Base-by-base conservation (phyloP, 495 filamentous ascomycete species). In the Aspergillus affinis region DNA sequence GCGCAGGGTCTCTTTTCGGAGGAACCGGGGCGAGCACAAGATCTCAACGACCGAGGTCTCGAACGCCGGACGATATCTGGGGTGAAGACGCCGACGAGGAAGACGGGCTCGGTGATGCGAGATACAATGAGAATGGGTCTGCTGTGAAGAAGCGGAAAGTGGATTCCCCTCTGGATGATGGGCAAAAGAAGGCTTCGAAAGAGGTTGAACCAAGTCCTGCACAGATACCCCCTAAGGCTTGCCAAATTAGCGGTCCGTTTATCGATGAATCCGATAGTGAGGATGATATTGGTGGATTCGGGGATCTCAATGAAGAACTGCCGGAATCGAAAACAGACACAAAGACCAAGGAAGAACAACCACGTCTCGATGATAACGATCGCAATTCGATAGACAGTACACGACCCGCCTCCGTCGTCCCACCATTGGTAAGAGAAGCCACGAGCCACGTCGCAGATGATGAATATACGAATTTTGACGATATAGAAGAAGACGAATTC, bases 211-310 rank as follows among this genome's bases (percentile, higher is more conserved):
- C 36, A 41, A 13, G n/a, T 18, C 47, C 19, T 61, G 54, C 51
- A 7, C 57, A 36, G 8, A 55, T 13, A 19, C 45, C 23, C 20
- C 45, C 47, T 54, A 70, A 66, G 55, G 54, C 36, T 17, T 54
- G 61, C 63, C 55, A 62, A 45, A 15, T 64, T 23, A 78, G 65
- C 58, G 82, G 81, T 5, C 87, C 86, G 0, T 90, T 90, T 55
- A 69, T 88, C 48, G 83, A 89, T 49, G 84, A 89, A 54, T 90
- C 88, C 0, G 87, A 90, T 63, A 86, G 82, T 55, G 86, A 88
- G 65, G 79, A 84, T 21, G 84, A 86, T 23, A 48, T 77, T 61
- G 63, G 66, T 20, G 60, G 48, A 19, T 72, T 66, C 21, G 55
- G 57, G 29, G 64, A 69, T 17, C 23, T 65, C 30, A 55, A 61